Evolutionary conservation across 2,329 filamentous ascomycete species (phyloP).

Genomic region (Diaporthe aspalathi): DNA sequence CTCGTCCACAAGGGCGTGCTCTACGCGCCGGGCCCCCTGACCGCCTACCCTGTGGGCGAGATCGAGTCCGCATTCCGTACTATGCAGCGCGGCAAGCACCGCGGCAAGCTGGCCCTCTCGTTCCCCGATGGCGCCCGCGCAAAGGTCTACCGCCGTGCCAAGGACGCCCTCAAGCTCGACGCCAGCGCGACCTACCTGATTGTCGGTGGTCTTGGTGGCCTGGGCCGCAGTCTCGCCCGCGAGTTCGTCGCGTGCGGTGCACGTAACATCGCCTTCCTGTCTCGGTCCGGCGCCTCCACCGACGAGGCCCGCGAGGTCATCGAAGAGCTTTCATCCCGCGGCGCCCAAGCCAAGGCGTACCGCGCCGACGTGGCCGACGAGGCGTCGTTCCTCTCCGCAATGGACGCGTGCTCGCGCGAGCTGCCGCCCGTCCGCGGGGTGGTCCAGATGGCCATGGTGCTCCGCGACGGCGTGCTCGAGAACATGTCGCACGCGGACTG

Average conservation of each 20-base stretch:
- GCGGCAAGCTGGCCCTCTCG: conserved; percentile 50
- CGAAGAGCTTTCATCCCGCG: conserved; percentile 42
- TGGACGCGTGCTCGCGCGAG: conserved; percentile 20
- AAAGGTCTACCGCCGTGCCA: conserved; percentile 8
- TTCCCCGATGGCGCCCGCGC: conserved; percentile 37
- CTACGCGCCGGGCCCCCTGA: conserved; percentile 35
- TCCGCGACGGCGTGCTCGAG: conserved; percentile 40
- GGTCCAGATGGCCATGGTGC: conserved; percentile 57
- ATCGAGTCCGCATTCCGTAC: conserved; percentile 53
- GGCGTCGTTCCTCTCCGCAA: conserved; percentile 33
- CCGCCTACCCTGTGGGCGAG: conserved; percentile 38
- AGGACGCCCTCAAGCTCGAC: conserved; percentile 29
- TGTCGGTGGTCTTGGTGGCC: conserved; percentile 50
- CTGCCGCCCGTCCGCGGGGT: conserved; percentile 52
- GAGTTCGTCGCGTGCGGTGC: conserved; percentile 49
- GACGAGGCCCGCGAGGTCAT: conserved; percentile 40
- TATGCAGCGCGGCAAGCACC: conserved; percentile 45
- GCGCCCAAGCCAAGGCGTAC: conserved; percentile 44
- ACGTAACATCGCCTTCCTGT: conserved; percentile 46
- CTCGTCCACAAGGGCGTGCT: conserved; percentile 14
- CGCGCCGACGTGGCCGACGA: conserved; percentile 47
- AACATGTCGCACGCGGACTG: conserved; percentile 36
- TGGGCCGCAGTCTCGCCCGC: conserved; percentile 47
- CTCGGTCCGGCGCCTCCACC: conserved; percentile 43
- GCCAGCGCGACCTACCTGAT: conserved; percentile 48